Percentiles rank a stretch among this genome's conserved stretches.
These are phyloP conservation scores for Erucastrum elatum DNA, from an alignment of 345 rosid species.

Conservation along the genomic window DNA sequence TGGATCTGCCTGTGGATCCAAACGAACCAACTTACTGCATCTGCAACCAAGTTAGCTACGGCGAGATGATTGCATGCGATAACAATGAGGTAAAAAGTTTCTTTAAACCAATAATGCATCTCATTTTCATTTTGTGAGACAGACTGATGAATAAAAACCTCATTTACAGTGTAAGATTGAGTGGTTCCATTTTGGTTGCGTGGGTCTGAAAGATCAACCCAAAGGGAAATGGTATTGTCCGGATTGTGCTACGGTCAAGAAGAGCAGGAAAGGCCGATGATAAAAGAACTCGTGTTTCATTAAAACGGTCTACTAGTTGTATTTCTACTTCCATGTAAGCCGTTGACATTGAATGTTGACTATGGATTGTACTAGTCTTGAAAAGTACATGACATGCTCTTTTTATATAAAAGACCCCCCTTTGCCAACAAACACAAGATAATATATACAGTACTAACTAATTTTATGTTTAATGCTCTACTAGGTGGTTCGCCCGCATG, in stretches of 20 bases:
- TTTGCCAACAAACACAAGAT: not conserved
- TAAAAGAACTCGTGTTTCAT: not conserved
- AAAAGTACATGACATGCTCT: not conserved
- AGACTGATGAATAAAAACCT: constrained; percentile 1
- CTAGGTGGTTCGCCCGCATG: no score
- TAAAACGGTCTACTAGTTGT: not conserved
- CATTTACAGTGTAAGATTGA: constrained; percentile 89
- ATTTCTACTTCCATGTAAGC: constrained; percentile 1
- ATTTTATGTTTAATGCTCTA: not conserved
- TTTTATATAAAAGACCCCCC: not conserved
- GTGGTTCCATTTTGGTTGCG: constrained; percentile 98
- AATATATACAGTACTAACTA: not conserved
- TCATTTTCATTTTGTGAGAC: constrained; percentile 1
- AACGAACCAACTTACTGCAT: constrained; percentile 93
- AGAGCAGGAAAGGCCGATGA: constrained; percentile 72
- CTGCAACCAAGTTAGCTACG: constrained; percentile 96
- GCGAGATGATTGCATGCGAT: constrained; percentile 97
- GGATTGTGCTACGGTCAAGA: constrained; percentile 66
- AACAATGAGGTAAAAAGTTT: constrained; percentile 58
- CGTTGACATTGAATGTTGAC: not conserved
- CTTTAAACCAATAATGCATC: not conserved
- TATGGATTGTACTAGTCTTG: not conserved
- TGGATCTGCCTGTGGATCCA: constrained; percentile 94
- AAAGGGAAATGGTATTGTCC: constrained; percentile 96
- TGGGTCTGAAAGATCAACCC: constrained; percentile 82